Evolutionary conservation across 2,329 filamentous ascomycete genomes (phyloP).

Genomic region (Graphilbum sp.): DNA sequence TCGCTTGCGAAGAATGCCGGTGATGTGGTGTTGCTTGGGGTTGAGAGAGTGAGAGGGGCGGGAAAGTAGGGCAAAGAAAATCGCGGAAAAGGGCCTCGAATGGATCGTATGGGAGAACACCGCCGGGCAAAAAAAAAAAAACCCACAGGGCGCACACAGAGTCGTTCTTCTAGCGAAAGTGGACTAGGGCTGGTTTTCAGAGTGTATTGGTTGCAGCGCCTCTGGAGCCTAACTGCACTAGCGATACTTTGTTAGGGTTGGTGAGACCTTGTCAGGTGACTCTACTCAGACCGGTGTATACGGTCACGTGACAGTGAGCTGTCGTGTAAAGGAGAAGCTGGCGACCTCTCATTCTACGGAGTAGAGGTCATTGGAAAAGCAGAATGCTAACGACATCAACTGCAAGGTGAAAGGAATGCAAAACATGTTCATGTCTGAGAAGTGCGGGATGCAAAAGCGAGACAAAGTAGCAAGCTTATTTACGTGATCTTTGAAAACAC

Average conservation of each 20-base stretch:
- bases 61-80: neutral
- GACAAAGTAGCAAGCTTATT: too few species aligned
- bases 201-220: neutral
- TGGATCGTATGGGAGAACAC: neutral
- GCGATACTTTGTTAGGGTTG: neutral
- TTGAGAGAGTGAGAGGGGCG: neutral
- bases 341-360: too few species aligned
- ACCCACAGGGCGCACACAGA: constrained; percentile 2
- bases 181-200: constrained; percentile 7
- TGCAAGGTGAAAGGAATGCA: too few species aligned
- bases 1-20: neutral
- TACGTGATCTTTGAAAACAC: too few species aligned
- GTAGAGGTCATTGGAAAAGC: too few species aligned
- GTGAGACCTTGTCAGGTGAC: neutral
- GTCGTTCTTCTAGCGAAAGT: constrained; percentile 3
- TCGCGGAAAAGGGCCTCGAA: neutral
- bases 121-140: constrained; percentile 6
- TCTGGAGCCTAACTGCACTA: neutral
- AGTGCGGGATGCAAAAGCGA: too few species aligned
- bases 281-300: too few species aligned
- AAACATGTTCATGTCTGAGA: too few species aligned
- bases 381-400: too few species aligned
- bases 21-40: neutral
- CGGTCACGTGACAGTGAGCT: too few species aligned
- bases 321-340: too few species aligned